Conservation (phyloP, 495 filamentous ascomycete species). For the Lophiotrema nucula region DNA sequence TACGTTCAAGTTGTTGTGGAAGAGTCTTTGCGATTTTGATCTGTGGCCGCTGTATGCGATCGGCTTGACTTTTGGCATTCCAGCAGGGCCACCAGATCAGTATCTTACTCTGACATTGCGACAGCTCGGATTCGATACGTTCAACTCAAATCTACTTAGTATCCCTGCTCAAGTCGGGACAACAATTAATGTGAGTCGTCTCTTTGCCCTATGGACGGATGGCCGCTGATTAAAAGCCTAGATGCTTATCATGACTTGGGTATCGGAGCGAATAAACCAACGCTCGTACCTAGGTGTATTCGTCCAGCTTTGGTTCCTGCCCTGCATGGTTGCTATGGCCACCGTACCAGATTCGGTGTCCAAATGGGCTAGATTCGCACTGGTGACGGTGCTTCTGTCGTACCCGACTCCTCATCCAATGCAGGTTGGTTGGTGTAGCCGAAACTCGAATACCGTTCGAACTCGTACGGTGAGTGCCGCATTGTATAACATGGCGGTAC, state of each 20-base stretch:
- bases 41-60: constrained; percentile 66
- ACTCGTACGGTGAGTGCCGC: constrained; percentile 34
- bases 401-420: constrained; percentile 45
- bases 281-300: not conserved
- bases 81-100: constrained; percentile 47
- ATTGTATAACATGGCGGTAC: constrained; percentile 75
- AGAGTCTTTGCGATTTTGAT: constrained; percentile 62
- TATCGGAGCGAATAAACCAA: not conserved
- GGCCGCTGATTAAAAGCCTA: not conserved
- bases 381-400: constrained; percentile 56
- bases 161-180: constrained; percentile 48
- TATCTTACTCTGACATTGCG: constrained; percentile 64
- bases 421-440: constrained; percentile 9
- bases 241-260: constrained; percentile 10
- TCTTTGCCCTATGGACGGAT: not conserved
- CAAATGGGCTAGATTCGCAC: constrained; percentile 55
- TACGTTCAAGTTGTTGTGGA: constrained; percentile 54
- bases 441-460: constrained; percentile 13
- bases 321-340: constrained; percentile 55
- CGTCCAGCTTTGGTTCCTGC: constrained; percentile 29
- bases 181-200: not conserved
- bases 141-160: constrained; percentile 64
- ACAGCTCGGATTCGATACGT: constrained; percentile 60
- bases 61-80: constrained; percentile 57
- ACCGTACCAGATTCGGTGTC: constrained; percentile 44